Evolutionary conservation across 345 rosid genomes (phyloP).

Genomic region (Noccaea caerulescens): DNA sequence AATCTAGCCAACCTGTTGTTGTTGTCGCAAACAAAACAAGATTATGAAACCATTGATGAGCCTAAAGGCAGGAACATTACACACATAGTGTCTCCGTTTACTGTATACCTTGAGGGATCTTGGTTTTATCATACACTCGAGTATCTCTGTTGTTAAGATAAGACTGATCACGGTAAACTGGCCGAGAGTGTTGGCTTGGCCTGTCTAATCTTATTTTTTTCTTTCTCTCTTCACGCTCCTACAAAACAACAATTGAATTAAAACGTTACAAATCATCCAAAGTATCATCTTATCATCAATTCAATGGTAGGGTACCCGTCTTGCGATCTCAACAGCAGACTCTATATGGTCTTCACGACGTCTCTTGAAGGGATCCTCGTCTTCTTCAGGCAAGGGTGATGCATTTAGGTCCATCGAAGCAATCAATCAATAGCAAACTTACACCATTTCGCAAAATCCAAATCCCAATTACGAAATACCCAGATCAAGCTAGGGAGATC

Average conservation of each 20-base stretch:
- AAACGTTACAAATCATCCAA: not conserved
- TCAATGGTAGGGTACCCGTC: slow-evolving; percentile 51
- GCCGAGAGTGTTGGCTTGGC: slow-evolving; percentile 51
- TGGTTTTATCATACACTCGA: slow-evolving; percentile 62
- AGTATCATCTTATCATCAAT: not conserved
- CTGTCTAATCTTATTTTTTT: slow-evolving; percentile 68
- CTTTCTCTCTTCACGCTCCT: slow-evolving; percentile 96
- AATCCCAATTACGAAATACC: no score
- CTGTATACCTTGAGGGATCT: slow-evolving; percentile 93
- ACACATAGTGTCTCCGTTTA: slow-evolving; percentile 15
- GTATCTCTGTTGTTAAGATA: slow-evolving; percentile 38
- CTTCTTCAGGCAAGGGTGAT: slow-evolving; percentile 70
- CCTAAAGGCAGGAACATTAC: no score
- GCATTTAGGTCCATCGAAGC: slow-evolving; percentile 77
- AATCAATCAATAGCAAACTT: slow-evolving; percentile 49
- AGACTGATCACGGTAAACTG: slow-evolving; percentile 48
- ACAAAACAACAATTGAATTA: not conserved
- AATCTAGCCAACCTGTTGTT: slow-evolving; percentile 87
- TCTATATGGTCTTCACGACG: slow-evolving; percentile 55
- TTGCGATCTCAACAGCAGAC: slow-evolving; percentile 63
- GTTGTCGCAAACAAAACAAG: not conserved
- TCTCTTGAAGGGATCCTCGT: slow-evolving; percentile 59
- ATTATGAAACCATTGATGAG: not conserved
- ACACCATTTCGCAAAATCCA: not conserved
- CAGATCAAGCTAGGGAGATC: no score